phyloP scores from a whole-genome alignment of 2,329 filamentous ascomycete species.

The Ophiosphaerella narmari region DNA sequence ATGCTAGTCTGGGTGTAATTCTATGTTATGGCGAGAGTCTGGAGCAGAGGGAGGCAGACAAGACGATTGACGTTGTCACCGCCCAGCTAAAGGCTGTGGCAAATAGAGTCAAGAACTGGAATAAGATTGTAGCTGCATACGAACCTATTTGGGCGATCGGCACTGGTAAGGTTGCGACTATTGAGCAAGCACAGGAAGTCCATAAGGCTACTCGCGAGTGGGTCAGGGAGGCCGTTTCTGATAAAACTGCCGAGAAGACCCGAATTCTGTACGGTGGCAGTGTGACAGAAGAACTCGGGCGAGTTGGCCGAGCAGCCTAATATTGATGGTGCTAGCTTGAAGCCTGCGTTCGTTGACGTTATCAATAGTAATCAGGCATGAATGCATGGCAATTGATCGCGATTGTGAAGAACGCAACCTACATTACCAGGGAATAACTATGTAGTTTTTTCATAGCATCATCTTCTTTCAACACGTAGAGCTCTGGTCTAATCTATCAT shows the following conservation, averaged over 20 bases:
- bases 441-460: too few relatives aligned
- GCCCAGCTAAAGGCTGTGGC: conserved; percentile 82
- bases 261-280: conserved; percentile 96
- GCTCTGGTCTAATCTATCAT: too few relatives aligned
- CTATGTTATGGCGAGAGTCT: conserved; percentile 97
- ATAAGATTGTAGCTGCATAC: conserved; percentile 94
- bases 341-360: conserved; percentile 84
- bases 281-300: conserved; percentile 95
- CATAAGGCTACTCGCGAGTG: conserved; percentile 84
- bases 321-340: conserved; percentile 95
- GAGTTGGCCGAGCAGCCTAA: conserved; percentile 90
- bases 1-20: conserved; percentile 87
- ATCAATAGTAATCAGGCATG: conserved; percentile 62
- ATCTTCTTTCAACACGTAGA: too few relatives aligned
- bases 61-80: conserved; percentile 86
- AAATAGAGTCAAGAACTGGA: conserved; percentile 83
- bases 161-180: conserved; percentile 67
- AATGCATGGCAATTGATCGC: conserved; percentile 41
- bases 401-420: conserved; percentile 40
- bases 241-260: conserved; percentile 80
- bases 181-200: conserved; percentile 50
- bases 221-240: conserved; percentile 75
- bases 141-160: conserved; percentile 95
- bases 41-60: conserved; percentile 83
- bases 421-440: too few relatives aligned